phyloP scores from a whole-genome alignment of 345 rosid species.

The Luvunga scandens region DNA sequence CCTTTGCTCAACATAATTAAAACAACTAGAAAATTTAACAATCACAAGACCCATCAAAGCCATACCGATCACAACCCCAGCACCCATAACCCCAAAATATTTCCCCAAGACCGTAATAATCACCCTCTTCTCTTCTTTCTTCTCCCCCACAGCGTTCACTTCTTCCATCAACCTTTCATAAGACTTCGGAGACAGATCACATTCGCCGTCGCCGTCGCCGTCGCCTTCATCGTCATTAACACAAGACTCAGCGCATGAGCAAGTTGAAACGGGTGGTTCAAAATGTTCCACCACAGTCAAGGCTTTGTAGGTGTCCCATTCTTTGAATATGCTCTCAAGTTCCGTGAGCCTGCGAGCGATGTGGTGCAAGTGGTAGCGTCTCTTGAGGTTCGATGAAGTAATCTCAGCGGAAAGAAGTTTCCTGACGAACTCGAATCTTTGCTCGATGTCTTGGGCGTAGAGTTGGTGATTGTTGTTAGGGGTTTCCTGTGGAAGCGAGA shows the following conservation, averaged over 20 bases:
- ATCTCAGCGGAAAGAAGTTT: slow-evolving; percentile 42
- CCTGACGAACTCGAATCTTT: slow-evolving; percentile 33
- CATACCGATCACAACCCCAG: slow-evolving; percentile 33
- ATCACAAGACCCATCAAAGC: slow-evolving; percentile 21
- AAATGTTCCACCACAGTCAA: background rate
- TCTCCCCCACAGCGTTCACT: background rate
- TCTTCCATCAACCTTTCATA: background rate
- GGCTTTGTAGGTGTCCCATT: slow-evolving; percentile 21
- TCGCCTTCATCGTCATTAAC: slow-evolving; percentile 16
- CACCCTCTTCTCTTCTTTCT: background rate
- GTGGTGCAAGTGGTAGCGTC: slow-evolving; percentile 29
- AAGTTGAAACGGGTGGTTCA: slow-evolving; percentile 13
- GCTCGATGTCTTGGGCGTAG: slow-evolving; percentile 32
- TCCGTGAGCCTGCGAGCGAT: slow-evolving; percentile 22
- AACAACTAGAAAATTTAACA: slow-evolving; percentile 16
- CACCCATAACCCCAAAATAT: slow-evolving; percentile 7
- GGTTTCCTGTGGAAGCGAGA: slow-evolving; percentile 20
- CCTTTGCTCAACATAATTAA: background rate
- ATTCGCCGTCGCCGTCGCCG: background rate
- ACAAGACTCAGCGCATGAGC: slow-evolving; percentile 29
- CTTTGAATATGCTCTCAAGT: slow-evolving; percentile 23
- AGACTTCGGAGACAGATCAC: background rate
- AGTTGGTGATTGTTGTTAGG: background rate
- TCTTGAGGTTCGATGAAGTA: slow-evolving; percentile 27
- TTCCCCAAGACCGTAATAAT: background rate